phyloP scores from a whole-genome alignment of 2,329 filamentous ascomycete genomes.

The Pseudogymnoascus sp. region DNA sequence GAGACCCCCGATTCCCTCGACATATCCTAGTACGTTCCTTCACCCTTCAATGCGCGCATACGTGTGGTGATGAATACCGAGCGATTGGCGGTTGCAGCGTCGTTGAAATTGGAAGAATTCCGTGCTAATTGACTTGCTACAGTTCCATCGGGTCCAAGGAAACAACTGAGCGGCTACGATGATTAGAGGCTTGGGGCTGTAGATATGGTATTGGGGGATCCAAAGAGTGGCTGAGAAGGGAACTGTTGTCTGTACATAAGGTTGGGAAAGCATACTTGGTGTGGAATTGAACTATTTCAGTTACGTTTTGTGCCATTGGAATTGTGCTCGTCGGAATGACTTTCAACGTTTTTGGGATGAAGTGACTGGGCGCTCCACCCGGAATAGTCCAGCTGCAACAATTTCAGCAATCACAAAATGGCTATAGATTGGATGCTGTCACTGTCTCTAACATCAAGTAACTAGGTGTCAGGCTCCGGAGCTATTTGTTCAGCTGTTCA shows the following conservation, averaged over 20 bases:
- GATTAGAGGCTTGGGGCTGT: conserved; percentile 29
- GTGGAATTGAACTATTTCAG: conserved; percentile 6
- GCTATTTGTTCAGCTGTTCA: background rate
- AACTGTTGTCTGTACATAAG: conserved; percentile 8
- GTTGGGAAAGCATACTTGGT: conserved; percentile 6
- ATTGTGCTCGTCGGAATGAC: background rate
- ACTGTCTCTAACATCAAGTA: too few relatives aligned
- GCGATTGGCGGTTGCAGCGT: background rate
- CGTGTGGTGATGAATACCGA: conserved; percentile 9
- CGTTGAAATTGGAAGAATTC: background rate
- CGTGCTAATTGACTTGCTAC: conserved; percentile 19
- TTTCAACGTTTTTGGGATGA: background rate
- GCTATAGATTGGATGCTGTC: background rate
- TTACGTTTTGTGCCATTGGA: background rate
- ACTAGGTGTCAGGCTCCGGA: background rate
- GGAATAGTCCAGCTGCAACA: background rate
- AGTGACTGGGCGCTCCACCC: background rate
- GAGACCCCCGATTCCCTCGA: conserved; percentile 67
- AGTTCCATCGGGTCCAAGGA: conserved; percentile 53
- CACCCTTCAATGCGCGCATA: background rate
- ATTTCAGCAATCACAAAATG: background rate
- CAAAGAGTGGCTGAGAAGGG: conserved; percentile 2
- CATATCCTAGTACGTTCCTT: conserved; percentile 80
- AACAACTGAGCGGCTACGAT: conserved; percentile 52
- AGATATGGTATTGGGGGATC: conserved; percentile 1